These are phyloP conservation scores for Raffaelea deltoideospora DNA, from an alignment of 2,329 filamentous ascomycete genomes.

Conservation along the genomic window DNA sequence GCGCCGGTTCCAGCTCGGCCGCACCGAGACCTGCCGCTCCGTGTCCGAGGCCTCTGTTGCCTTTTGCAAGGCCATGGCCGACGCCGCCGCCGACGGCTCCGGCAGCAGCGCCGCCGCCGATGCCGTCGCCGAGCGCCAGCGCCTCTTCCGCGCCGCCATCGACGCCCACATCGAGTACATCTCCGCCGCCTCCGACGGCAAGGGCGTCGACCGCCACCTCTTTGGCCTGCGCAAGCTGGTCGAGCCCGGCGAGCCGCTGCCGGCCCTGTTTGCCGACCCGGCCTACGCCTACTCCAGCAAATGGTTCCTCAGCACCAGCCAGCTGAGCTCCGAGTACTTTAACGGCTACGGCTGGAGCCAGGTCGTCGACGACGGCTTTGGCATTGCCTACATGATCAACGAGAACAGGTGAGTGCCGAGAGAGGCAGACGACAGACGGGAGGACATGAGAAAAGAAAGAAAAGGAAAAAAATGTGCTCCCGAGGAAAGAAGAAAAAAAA, in stretches of 20 bases:
- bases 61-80: constrained; percentile 78
- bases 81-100: constrained; percentile 44
- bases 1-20: constrained; percentile 87
- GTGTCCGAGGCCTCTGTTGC: constrained; percentile 85
- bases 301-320: constrained; percentile 81
- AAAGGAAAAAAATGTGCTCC: too few relatives aligned
- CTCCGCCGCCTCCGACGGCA: constrained; percentile 72
- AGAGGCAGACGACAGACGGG: too few relatives aligned
- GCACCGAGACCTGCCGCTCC: constrained; percentile 87
- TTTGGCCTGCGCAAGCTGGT: constrained; percentile 91
- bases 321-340: constrained; percentile 92
- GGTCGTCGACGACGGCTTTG: constrained; percentile 89
- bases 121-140: constrained; percentile 36
- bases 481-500: not conserved
- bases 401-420: constrained; percentile 80
- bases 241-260: constrained; percentile 63
- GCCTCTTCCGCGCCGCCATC: constrained; percentile 70
- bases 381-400: constrained; percentile 99
- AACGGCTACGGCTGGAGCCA: constrained; percentile 99
- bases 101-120: constrained; percentile 62
- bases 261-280: constrained; percentile 74
- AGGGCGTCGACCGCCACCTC: constrained; percentile 90
- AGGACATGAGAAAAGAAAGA: not conserved
- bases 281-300: constrained; percentile 69
- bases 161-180: constrained; percentile 84